These are phyloP conservation scores for Annulohypoxylon bovei DNA, from an alignment of 495 filamentous ascomycete genomes.

Conservation along the genomic window DNA sequence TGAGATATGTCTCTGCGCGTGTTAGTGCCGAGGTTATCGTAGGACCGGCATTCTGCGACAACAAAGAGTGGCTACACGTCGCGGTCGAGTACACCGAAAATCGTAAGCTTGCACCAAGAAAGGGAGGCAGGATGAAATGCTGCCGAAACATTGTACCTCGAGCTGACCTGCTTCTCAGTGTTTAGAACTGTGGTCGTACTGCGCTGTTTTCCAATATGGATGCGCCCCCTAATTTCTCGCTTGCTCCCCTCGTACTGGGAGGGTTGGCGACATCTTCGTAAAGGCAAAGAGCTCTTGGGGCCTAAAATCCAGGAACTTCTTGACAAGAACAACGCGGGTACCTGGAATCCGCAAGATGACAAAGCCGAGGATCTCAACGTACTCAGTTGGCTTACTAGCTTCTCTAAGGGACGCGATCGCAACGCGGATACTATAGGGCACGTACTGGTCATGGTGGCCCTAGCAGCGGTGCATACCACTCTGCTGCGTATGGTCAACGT, in stretches of 20 bases:
- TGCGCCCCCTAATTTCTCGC: background rate
- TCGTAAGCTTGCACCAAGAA: background rate
- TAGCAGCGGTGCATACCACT: conserved; percentile 12
- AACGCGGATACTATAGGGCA: background rate
- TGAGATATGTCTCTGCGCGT: background rate
- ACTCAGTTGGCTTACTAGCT: background rate
- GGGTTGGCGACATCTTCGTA: background rate
- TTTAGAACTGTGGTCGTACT: background rate
- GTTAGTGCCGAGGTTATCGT: conserved; percentile 6
- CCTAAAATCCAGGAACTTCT: background rate
- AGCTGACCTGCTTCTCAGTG: background rate
- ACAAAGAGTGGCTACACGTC: conserved; percentile 9
- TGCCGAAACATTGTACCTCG: background rate
- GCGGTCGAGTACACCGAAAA: conserved; percentile 18
- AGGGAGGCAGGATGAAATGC: too few relatives aligned
- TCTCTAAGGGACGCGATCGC: conserved; percentile 12
- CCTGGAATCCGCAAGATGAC: background rate
- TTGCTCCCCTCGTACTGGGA: background rate
- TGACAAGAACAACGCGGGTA: background rate
- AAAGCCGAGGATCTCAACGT: background rate
- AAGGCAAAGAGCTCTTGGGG: background rate
- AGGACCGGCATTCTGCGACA: background rate
- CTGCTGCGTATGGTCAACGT: background rate
- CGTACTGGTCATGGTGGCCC: background rate
- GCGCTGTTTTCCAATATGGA: background rate